A percentile compares a stretch with the other conserved stretches of the same genome.
These are phyloP conservation scores for Globisporangium lucens DNA, from an alignment of 352 stramenopile genomes.

Conservation along the genomic window DNA sequence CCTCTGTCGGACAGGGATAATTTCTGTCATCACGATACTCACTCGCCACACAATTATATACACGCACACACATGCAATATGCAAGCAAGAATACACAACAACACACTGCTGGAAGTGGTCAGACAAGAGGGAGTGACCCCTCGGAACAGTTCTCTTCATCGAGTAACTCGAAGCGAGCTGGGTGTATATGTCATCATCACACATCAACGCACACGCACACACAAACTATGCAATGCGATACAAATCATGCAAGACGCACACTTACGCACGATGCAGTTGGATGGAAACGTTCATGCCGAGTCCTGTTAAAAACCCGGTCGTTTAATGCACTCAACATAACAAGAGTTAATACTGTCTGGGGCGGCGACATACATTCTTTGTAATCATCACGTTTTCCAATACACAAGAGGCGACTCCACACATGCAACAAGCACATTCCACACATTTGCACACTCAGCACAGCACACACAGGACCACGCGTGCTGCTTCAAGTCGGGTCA, in stretches of 20 bases:
- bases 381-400: constrained; percentile 83
- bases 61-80: constrained; percentile 1
- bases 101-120: constrained; percentile 46
- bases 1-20: constrained; percentile 89
- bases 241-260: constrained; percentile 11
- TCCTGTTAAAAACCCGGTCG: constrained; percentile 78
- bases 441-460: constrained; percentile 8
- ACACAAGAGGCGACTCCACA: constrained; percentile 8
- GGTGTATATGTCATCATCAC: constrained; percentile 89
- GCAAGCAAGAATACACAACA: constrained; percentile 2
- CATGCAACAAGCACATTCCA: constrained; percentile 18
- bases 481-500: background rate
- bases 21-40: constrained; percentile 79
- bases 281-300: constrained; percentile 80
- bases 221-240: constrained; percentile 18
- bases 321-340: constrained; percentile 86
- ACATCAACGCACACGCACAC: constrained; percentile 29
- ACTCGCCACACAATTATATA: constrained; percentile 15
- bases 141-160: constrained; percentile 89
- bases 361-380: constrained; percentile 84
- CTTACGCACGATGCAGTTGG: constrained; percentile 11
- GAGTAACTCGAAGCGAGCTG: constrained; percentile 87
- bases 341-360: constrained; percentile 79
- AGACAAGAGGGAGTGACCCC: constrained; percentile 88
- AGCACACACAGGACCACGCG: background rate